Conservation (phyloP, 1,284 basidiomycete species). For the Ceratobasidium sp. region DNA sequence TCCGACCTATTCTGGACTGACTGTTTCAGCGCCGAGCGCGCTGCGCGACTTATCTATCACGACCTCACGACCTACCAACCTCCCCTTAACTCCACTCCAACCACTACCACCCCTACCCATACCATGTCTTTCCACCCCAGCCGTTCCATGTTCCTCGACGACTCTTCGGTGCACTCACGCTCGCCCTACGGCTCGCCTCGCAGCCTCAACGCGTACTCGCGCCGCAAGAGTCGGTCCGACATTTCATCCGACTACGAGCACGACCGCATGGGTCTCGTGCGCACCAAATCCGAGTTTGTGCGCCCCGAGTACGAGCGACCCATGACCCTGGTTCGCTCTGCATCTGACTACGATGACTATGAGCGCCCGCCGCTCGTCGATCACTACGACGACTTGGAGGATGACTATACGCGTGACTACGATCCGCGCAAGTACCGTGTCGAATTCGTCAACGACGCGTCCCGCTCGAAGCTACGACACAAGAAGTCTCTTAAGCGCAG, state of each 20-base stretch:
- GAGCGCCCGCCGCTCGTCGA: conserved; percentile 20
- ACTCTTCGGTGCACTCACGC: conserved; percentile 31
- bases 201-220: conserved; percentile 21
- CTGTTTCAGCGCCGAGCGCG: conserved; percentile 41
- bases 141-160: conserved; percentile 44
- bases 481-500: conserved; percentile 41
- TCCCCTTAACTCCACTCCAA: neutral
- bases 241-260: conserved; percentile 43
- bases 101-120: neutral
- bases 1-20: conserved; percentile 27
- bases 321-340: conserved; percentile 6
- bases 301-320: conserved; percentile 32
- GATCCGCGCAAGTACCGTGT: conserved; percentile 28
- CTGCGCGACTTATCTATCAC: conserved; percentile 19
- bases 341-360: conserved; percentile 37
- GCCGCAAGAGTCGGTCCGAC: conserved; percentile 43
- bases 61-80: conserved; percentile 1
- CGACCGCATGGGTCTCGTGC: conserved; percentile 39
- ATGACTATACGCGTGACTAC: conserved; percentile 26
- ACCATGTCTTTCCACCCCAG: conserved; percentile 39
- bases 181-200: conserved; percentile 22
- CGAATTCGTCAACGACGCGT: conserved; percentile 24
- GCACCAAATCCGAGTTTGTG: conserved; percentile 36
- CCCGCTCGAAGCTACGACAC: conserved; percentile 33
- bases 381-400: conserved; percentile 23